Percentiles rank a stretch among this genome's conserved stretches.
Conservation (phyloP, 1,284 basidiomycete genomes). For the Coniferiporia weirii region DNA sequence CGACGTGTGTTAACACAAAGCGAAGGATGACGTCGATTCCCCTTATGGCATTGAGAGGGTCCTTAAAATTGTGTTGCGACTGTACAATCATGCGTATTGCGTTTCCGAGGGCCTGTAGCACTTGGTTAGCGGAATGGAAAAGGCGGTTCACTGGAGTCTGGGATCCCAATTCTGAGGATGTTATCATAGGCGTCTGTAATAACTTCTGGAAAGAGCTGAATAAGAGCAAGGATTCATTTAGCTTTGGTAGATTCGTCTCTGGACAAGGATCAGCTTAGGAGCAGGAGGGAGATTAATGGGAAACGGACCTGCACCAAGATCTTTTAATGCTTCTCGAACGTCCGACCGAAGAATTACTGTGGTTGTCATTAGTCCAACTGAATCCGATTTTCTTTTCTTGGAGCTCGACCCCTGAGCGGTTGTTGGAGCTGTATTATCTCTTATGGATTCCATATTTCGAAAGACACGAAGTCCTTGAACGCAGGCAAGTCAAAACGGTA, state of each 20-base stretch:
- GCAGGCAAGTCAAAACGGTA: neutral
- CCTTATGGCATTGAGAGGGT: neutral
- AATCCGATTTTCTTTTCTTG: conserved; percentile 7
- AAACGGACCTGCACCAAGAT: neutral
- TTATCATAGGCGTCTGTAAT: neutral
- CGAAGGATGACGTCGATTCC: conserved; percentile 4
- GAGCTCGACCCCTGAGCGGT: neutral
- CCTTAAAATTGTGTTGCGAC: neutral
- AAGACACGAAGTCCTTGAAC: conserved; percentile 3
- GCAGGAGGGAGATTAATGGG: neutral
- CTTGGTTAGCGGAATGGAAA: neutral
- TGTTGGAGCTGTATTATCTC: neutral
- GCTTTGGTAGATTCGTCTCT: conserved; percentile 4
- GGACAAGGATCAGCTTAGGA: neutral
- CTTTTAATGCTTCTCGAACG: neutral
- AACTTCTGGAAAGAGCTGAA: conserved; percentile 8
- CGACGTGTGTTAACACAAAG: neutral
- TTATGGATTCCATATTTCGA: neutral
- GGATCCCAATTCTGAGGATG: neutral
- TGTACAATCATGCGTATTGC: neutral
- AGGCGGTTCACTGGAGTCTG: neutral
- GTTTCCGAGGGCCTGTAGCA: conserved; percentile 1
- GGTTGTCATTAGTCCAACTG: neutral
- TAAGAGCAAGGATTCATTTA: conserved; percentile 1
- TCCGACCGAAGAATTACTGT: neutral